A percentile compares a stretch with the other conserved stretches of the same genome.
phyloP scores from a whole-genome alignment of 2,329 filamentous ascomycete species.

The Bertia moriformis region DNA sequence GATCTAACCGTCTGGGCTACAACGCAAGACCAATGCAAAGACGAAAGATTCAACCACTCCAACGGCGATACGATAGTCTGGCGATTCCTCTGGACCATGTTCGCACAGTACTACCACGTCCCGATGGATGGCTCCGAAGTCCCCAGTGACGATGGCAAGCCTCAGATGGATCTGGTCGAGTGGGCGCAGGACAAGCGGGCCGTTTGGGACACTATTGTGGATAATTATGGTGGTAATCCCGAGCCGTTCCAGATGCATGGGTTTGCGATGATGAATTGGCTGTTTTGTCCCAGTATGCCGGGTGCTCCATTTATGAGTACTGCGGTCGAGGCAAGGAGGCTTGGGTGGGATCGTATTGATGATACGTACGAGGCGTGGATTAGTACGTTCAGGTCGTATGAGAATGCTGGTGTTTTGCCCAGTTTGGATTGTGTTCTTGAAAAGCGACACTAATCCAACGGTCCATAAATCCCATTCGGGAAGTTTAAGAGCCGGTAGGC shows the following conservation, averaged over 20 bases:
- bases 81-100: too few species aligned
- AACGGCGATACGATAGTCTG: conserved; percentile 14
- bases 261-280: conserved; percentile 6
- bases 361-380: conserved; percentile 5
- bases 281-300: too few species aligned
- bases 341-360: conserved; percentile 5
- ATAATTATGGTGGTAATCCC: conserved; percentile 5
- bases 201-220: conserved; percentile 4
- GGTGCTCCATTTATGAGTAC: too few species aligned
- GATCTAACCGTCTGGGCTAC: conserved; percentile 11
- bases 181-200: conserved; percentile 5
- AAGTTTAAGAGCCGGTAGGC: too few species aligned
- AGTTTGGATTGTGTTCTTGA: too few species aligned
- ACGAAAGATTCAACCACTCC: conserved; percentile 12
- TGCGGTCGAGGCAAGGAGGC: conserved; percentile 5
- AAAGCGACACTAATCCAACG: too few species aligned
- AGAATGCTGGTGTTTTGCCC: conserved; percentile 6
- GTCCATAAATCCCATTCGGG: too few species aligned
- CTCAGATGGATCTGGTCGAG: conserved; percentile 5
- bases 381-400: conserved; percentile 5
- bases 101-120: too few species aligned
- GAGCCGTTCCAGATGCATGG: conserved; percentile 5
- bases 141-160: too few species aligned
- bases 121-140: too few species aligned
- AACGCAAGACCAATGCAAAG: conserved; percentile 7